Evolutionary conservation across 129 eudicot species (phyloP).

Genomic region (Centrapalus pauciflorus): DNA sequence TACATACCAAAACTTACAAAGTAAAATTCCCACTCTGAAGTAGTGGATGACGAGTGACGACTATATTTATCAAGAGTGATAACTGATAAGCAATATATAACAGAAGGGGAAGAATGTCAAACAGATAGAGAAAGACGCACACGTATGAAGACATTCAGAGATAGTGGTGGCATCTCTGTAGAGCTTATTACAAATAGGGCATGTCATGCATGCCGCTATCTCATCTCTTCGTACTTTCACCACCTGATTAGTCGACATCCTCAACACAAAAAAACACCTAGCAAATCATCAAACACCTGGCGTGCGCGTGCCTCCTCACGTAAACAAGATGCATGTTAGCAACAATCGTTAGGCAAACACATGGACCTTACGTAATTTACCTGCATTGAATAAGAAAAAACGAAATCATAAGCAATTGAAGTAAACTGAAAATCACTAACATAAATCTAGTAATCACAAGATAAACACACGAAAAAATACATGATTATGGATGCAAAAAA

Average conservation of each 20-base stretch:
- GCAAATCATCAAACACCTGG: slow-evolving; percentile 22
- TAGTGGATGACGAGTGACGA: background rate
- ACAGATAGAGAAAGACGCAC: slow-evolving; percentile 33
- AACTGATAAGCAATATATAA: background rate
- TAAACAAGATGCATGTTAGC: slow-evolving; percentile 52
- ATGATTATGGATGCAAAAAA: slow-evolving; percentile 5
- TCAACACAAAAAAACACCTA: background rate
- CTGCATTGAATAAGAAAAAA: slow-evolving; percentile 38
- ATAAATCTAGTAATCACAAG: background rate
- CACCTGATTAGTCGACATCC: slow-evolving; percentile 67
- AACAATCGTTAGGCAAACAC: slow-evolving; percentile 15
- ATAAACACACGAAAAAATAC: background rate
- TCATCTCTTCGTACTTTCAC: slow-evolving; percentile 48
- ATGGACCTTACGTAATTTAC: slow-evolving; percentile 30
- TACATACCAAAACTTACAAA: slow-evolving; percentile 11
- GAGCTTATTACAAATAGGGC: slow-evolving; percentile 80
- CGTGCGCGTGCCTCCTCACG: slow-evolving; percentile 22
- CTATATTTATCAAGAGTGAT: background rate
- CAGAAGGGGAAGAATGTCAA: background rate
- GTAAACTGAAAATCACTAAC: background rate
- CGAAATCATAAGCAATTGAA: slow-evolving; percentile 14
- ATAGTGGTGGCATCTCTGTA: slow-evolving; percentile 84
- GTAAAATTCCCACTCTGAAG: background rate
- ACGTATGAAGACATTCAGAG: slow-evolving; percentile 90
- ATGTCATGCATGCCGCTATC: slow-evolving; percentile 93